phyloP scores from a whole-genome alignment of 192 early-diverging fungal genomes.

The Geranomyces michiganensis region DNA sequence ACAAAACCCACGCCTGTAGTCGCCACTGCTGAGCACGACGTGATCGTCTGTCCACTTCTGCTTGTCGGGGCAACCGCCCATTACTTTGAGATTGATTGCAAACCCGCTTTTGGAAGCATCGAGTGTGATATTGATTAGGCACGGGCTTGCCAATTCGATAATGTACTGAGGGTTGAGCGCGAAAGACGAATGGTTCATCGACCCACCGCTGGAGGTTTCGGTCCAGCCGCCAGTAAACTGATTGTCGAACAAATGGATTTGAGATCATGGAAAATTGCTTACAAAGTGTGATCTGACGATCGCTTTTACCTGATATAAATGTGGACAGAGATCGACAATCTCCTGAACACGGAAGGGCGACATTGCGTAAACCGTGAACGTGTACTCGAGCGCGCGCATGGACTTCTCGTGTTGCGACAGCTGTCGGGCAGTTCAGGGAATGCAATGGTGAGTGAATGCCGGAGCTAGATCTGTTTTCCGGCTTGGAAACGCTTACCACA shows the following conservation, averaged over 20 bases:
- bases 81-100: conserved; percentile 69
- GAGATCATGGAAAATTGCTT: not conserved
- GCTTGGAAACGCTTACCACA: conserved; percentile 51
- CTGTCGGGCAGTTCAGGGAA: not conserved
- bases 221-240: conserved; percentile 73
- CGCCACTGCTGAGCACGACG: conserved; percentile 70
- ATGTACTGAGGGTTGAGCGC: conserved; percentile 81
- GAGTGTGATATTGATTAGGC: conserved; percentile 56
- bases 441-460: not conserved
- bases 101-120: conserved; percentile 68
- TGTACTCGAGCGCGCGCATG: conserved; percentile 69
- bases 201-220: conserved; percentile 75
- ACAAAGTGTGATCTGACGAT: too few relatives aligned
- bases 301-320: conserved; percentile 22
- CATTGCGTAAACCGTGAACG: conserved; percentile 69
- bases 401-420: conserved; percentile 76
- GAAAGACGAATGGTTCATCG: conserved; percentile 67
- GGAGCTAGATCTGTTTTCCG: not conserved
- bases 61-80: conserved; percentile 68
- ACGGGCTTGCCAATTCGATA: conserved; percentile 50
- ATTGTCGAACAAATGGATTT: conserved; percentile 18
- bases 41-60: conserved; percentile 42
- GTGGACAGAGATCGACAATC: conserved; percentile 61
- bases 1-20: conserved; percentile 78
- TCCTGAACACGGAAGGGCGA: conserved; percentile 65